Conservation (phyloP, 2,329 filamentous ascomycete species). For the Gyromitra esculenta region DNA sequence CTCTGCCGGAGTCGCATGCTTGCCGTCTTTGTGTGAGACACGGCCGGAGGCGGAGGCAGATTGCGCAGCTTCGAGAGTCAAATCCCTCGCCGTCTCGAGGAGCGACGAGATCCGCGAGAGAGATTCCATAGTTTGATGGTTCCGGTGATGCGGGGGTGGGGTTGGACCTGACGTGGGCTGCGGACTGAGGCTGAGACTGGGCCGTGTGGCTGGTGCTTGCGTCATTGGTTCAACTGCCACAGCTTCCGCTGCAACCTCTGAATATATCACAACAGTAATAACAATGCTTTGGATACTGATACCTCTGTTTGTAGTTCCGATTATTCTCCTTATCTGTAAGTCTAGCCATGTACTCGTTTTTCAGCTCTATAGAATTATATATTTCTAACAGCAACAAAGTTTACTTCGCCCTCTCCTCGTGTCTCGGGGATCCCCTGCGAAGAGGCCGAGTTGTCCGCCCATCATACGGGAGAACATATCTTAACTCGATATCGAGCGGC, state of each 20-base stretch:
- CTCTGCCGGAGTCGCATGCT: slow-evolving; percentile 70
- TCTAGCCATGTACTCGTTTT: not conserved
- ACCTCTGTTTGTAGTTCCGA: slow-evolving; percentile 44
- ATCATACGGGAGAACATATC: slow-evolving; percentile 47
- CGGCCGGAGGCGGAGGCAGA: slow-evolving; percentile 74
- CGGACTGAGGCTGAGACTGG: slow-evolving; percentile 30
- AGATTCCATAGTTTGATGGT: slow-evolving; percentile 77
- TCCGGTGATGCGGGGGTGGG: slow-evolving; percentile 25
- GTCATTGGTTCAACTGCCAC: slow-evolving; percentile 31
- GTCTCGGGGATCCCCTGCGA: slow-evolving; percentile 44
- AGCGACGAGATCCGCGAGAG: slow-evolving; percentile 92
- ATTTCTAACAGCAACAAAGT: slow-evolving; percentile 26
- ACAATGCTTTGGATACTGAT: slow-evolving; percentile 46
- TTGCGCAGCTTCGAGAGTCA: slow-evolving; percentile 95
- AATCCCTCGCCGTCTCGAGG: slow-evolving; percentile 92
- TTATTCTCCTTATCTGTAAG: slow-evolving; percentile 42
- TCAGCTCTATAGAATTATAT: not conserved
- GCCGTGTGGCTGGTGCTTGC: slow-evolving; percentile 38
- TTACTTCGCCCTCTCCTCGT: slow-evolving; percentile 49
- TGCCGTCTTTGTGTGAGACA: slow-evolving; percentile 50
- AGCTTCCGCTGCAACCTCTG: not conserved
- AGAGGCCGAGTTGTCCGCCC: slow-evolving; percentile 30
- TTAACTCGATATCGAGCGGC: slow-evolving; percentile 47
- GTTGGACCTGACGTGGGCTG: slow-evolving; percentile 9
- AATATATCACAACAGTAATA: not conserved